A percentile compares a stretch with the other conserved stretches of the same genome.
These are phyloP conservation scores for Podila verticillata DNA, from an alignment of 192 early-diverging fungal species.

Conservation along the genomic window DNA sequence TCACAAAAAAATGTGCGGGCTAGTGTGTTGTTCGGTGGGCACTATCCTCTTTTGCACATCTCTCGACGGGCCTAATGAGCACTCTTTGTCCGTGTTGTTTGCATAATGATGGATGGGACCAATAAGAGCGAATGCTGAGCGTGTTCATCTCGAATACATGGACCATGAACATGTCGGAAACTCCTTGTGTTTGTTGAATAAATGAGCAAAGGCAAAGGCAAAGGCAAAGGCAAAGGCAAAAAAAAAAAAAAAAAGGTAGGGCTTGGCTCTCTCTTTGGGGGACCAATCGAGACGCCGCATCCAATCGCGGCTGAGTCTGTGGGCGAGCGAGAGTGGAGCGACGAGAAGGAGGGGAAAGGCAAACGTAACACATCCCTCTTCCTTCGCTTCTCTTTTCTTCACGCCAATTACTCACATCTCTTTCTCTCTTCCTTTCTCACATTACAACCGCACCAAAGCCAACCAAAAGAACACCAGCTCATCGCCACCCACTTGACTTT, in stretches of 20 bases:
- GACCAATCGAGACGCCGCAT: neutral
- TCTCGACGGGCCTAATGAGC: no score
- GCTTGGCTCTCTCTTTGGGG: neutral
- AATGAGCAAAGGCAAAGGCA: neutral
- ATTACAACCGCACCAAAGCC: neutral
- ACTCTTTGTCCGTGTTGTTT: no score
- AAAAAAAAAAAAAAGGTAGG: constrained; percentile 2
- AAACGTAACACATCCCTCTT: neutral
- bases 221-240: neutral
- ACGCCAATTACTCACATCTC: neutral
- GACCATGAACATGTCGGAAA: no score
- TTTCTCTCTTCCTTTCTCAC: neutral
- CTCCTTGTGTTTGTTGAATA: no score
- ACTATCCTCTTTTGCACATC: no score
- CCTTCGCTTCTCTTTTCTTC: neutral
- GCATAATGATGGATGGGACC: no score
- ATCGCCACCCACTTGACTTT: neutral
- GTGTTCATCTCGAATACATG: no score
- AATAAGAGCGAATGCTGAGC: no score
- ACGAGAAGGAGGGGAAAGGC: neutral
- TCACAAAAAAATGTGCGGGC: no score
- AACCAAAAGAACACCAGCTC: neutral
- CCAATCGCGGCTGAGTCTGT: neutral
- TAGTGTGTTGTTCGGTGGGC: no score
- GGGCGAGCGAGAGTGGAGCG: neutral